Base-by-base conservation (phyloP, 805 yeast genomes). In the Pichia occidentalis region DNA sequence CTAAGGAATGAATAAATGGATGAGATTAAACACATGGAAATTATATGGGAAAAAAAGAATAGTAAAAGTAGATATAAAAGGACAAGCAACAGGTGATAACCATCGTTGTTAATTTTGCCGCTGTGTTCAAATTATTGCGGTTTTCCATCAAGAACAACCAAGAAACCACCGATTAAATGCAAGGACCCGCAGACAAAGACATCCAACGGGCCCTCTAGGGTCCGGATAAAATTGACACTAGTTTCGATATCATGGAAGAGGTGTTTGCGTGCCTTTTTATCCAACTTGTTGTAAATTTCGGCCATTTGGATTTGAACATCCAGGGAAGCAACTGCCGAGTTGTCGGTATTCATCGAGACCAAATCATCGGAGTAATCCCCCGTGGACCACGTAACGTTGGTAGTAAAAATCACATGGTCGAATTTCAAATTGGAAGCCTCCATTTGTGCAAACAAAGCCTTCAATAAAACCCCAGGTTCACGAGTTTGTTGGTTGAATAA, bases 401-500 rank as follows among this genome's bases (percentile, higher is more conserved):
- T 86, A 8, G 94, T 77, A 63, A 92, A 94, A 4, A 88, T 67
- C 3, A 75, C 95, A 42, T 80, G 75, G 57, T 84, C 90, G 50
- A 88, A 85, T 14, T 56, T 57, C 9, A 75, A 54, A 16, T 45
- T 41, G 0, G 64, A 55, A 1, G 59, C 54, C 13, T 60, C 53
- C 12, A 73, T 61, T 2, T 63, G 62, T 2, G 67, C 53, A 52
- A 71, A 64, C 19, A 92, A 64, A 37, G 67, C 65, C 14, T 64
- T 63, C 14, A 86, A 70, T 26, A 90, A 67, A 4, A 73, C 73
- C 17, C 68, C 68, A 4, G 88, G 87, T 46, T 88, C 95, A 52
- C 98, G 72, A 13, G 88, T 84, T 59, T 92, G 99, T 60, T 92
- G 99, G 58, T 92, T 92, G 67, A 94, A 92, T 6, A 92, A 59